Evolutionary conservation across 805 yeast genomes (phyloP), one percentile per base, ranked within the genome.

Genomic region (Candida easanensis): DNA sequence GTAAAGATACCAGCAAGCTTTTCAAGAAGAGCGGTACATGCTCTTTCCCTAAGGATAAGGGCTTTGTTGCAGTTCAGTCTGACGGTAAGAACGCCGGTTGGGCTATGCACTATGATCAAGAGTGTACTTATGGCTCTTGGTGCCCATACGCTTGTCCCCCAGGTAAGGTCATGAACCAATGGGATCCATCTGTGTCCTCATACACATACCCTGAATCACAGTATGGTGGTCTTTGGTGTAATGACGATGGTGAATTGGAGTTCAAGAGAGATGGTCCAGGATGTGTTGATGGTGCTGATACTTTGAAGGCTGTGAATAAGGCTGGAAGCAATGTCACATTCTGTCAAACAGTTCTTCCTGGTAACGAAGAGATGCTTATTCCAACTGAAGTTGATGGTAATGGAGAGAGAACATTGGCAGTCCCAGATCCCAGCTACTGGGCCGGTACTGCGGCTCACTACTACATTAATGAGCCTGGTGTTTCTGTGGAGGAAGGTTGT

Each of bases 61-160:
- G 88, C 8, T 71, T 89, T 55, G 91, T 88, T 15, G 68, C 81
- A 3, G 83, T 88, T 39, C 80, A 88, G 39, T 68, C 73, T 7
- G 61, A 61, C 27, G 75, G 79, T 22, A 52, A 62, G 15, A 84
- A 84, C 55, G 89, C 74, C 38, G 96, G 96, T 19, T 89, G 96
- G 96, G 96, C 96, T 38, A 73, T 85, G 76, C 76, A 81, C 52
- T 79, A 79, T 39, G 93, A 85, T 62, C 84, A 81, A 56, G 56
- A 70, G 28, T 88, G 97, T 64, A 62, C 80, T 4, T 71, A 83
- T 20, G 95, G 93, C n/a, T 66, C 71, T 23, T 89, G 81, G 76
- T 88, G 96, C 64, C 96, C 95, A 23, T 89, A 84, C 63, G 96
- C 96, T 15, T 88, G 97, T 61, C 80, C 88, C 15, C 85, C 96